Percentiles rank a stretch among this genome's conserved stretches.
Conservation (phyloP, 2,329 filamentous ascomycete species). For the Nigrograna mackinnonii region DNA sequence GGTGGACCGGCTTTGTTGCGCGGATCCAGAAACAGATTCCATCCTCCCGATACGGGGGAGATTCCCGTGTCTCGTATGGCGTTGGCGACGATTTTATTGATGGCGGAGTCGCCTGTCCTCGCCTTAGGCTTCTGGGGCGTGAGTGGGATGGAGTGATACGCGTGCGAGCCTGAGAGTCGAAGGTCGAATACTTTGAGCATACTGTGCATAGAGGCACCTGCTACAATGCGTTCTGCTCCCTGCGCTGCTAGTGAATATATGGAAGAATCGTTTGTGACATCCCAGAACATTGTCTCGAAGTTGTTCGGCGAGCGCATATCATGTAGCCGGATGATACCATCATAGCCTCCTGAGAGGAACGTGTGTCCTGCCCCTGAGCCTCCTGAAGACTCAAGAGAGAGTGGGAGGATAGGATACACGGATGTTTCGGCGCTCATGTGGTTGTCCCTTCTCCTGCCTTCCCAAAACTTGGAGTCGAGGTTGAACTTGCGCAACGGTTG, state of each 20-base stretch:
- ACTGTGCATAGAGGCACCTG: conserved; percentile 60
- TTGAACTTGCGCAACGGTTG: conserved; percentile 44
- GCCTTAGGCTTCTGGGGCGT: conserved; percentile 7
- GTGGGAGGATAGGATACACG: conserved; percentile 50
- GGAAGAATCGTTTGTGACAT: conserved; percentile 60
- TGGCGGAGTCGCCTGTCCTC: conserved; percentile 9
- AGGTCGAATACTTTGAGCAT: conserved; percentile 67
- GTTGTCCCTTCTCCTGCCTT: conserved; percentile 29
- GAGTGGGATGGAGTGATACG: conserved; percentile 40
- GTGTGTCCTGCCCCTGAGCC: conserved; percentile 49
- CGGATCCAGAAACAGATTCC: conserved; percentile 53
- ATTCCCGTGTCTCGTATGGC: conserved; percentile 11
- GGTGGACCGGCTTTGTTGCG: conserved; percentile 22
- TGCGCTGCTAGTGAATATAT: conserved; percentile 63
- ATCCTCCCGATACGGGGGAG: conserved; percentile 30
- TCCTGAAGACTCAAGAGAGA: conserved; percentile 35
- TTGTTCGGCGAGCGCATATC: conserved; percentile 59
- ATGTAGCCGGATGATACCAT: conserved; percentile 61
- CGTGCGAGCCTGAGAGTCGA: conserved; percentile 51
- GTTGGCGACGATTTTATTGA: conserved; percentile 11
- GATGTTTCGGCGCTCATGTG: conserved; percentile 21
- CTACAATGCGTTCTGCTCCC: conserved; percentile 60
- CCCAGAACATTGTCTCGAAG: conserved; percentile 55
- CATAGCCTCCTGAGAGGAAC: conserved; percentile 64
- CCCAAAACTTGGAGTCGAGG: conserved; percentile 23